Evolutionary conservation across 805 yeast genomes (phyloP).

Genomic region (Cyberlindnera veronae): DNA sequence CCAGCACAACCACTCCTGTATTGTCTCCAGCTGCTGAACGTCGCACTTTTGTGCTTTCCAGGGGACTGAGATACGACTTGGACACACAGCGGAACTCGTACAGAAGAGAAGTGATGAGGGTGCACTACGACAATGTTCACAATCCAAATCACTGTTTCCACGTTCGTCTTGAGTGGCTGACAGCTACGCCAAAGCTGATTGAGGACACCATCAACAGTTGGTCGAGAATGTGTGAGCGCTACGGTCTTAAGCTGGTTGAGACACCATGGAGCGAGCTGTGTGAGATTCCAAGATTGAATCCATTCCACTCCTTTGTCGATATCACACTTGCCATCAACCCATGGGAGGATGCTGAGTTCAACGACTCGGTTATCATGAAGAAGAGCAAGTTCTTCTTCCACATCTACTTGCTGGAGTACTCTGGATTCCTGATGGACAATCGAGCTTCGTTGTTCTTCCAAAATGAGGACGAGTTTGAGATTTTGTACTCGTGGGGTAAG

Average conservation of each 20-base stretch:
- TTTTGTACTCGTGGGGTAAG: conserved; percentile 87
- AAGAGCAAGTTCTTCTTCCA: conserved; percentile 73
- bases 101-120: conserved; percentile 72
- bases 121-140: conserved; percentile 89
- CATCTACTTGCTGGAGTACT: conserved; percentile 59
- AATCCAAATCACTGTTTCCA: conserved; percentile 95
- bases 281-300: conserved; percentile 70
- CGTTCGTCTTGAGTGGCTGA: conserved; percentile 87
- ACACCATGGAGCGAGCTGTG: conserved; percentile 89
- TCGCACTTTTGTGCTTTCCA: conserved; percentile 55
- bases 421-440: conserved; percentile 80
- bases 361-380: conserved; percentile 36
- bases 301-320: conserved; percentile 83
- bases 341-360: conserved; percentile 58
- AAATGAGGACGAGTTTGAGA: conserved; percentile 51
- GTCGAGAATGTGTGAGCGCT: conserved; percentile 80
- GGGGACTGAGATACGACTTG: conserved; percentile 63
- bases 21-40: conserved; percentile 10
- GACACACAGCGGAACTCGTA: conserved; percentile 72
- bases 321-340: conserved; percentile 68
- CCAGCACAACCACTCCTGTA: conserved; percentile 19
- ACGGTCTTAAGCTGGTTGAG: conserved; percentile 78
- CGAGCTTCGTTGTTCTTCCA: conserved; percentile 65
- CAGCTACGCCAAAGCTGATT: conserved; percentile 78
- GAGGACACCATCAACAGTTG: conserved; percentile 77